Evolutionary conservation across 768 basidiomycete genomes (phyloP).

Genomic region (Butyriboletus loyo): DNA sequence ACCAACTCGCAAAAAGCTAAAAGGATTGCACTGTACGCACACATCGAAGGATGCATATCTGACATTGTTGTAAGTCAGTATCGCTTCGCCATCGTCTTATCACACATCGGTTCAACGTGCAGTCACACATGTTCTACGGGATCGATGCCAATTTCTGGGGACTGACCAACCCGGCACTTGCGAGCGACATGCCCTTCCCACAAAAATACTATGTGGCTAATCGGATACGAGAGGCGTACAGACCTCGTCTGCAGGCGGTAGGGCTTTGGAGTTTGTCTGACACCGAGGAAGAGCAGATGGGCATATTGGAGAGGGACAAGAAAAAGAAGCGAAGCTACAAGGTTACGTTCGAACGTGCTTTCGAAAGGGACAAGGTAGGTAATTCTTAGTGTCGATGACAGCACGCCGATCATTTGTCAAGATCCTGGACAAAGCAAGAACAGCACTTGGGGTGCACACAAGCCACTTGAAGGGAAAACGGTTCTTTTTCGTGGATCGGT

Average conservation of each 20-base stretch:
- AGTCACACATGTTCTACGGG: conserved; percentile 68
- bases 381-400: not conserved
- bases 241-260: conserved; percentile 55
- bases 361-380: conserved; percentile 58
- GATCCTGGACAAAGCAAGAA: conserved; percentile 58
- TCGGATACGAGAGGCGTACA: conserved; percentile 57
- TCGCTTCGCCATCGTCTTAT: not conserved
- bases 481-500: conserved; percentile 55
- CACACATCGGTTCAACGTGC: conserved; percentile 5
- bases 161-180: conserved; percentile 53
- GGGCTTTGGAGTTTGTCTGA: conserved; percentile 57
- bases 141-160: conserved; percentile 58
- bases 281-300: conserved; percentile 38
- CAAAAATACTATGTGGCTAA: conserved; percentile 72
- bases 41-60: conserved; percentile 63
- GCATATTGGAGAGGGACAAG: conserved; percentile 33
- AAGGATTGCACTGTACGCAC: conserved; percentile 59
- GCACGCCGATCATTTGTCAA: conserved; percentile 27
- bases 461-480: conserved; percentile 48
- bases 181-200: conserved; percentile 57
- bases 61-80: conserved; percentile 60
- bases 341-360: conserved; percentile 48
- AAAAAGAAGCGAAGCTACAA: conserved; percentile 35
- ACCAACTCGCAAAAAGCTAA: conserved; percentile 48
- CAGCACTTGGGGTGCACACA: conserved; percentile 55